Base-by-base conservation (phyloP, 768 basidiomycete species). In the Boletus huronensis region DNA sequence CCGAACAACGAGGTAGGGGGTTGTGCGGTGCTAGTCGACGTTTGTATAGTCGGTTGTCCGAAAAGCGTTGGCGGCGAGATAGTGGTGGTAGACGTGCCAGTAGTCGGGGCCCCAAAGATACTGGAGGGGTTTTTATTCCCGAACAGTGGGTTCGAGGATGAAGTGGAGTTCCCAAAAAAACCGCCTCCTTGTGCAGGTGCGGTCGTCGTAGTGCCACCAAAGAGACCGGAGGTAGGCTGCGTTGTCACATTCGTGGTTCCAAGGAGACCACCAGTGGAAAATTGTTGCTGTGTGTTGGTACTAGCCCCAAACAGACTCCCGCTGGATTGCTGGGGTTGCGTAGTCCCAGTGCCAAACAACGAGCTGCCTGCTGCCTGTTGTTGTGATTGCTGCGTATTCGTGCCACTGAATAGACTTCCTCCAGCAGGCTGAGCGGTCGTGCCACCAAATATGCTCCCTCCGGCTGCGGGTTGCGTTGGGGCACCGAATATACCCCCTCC, bases 121-220 rank as follows among this genome's bases (percentile, higher is more conserved):
- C 60, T 65, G n/a, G 64, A 58, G 7, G 71, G 66, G 17, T 62
- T 61, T 50, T 66, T 69, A 49, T 68, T 70, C 14, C 74, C 75
- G 43, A 78, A 78, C 28, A 75, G 54, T 36, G 71, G 64, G 47
- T 72, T 66, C 38, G 64, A 60, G 31, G 63, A 61, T 38, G 68
- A 43, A 34, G 54, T 57, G 2, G 67, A 53, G 39, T n/a, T 48
- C 16, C 72, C 72, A 55, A 71, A 74, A 5, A 61, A 42, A 31
- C 70, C 64, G 1, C 58, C 57, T n/a, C 50, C 57, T 44, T 60
- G 58, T 8, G 51, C 54, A 26, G 62, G 67, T 32, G 58, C 23
- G 25, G 52, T 53, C n/a, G 64, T 62, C 16, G 54, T 40, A 6
- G 62, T 60, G 44, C 39, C 54, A 14, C 72, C 66, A 58, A 74